Evolutionary conservation across 257 asterid genomes (phyloP).

Genomic region (Jaltomata sinuosa): DNA sequence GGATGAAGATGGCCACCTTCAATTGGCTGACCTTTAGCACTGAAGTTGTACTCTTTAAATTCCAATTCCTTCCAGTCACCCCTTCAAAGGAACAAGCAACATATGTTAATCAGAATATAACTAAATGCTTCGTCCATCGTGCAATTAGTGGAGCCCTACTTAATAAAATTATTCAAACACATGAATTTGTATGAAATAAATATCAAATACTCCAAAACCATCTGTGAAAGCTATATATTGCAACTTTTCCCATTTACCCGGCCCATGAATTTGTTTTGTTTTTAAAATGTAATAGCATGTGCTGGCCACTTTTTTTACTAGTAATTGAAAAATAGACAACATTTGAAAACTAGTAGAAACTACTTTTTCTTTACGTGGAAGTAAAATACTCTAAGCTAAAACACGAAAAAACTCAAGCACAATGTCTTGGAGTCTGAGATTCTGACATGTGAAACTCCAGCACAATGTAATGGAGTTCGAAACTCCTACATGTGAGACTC

Average conservation of each 20-base stretch:
- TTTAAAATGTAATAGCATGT: not conserved
- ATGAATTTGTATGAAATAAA: not conserved
- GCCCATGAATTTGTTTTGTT: not conserved
- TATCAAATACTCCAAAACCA: not conserved
- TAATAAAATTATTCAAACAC: not conserved
- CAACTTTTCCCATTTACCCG: not conserved
- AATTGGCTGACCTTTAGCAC: conserved; percentile 89
- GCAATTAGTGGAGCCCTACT: not conserved
- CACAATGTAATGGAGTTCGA: not conserved
- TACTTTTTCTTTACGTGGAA: not conserved
- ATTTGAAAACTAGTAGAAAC: not conserved
- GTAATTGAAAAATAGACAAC: not conserved
- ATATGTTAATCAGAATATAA: not conserved
- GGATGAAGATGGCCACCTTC: conserved; percentile 98
- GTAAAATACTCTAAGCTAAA: not conserved
- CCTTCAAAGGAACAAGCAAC: conserved; percentile 31
- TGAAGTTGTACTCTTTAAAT: conserved; percentile 91
- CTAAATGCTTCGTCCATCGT: not conserved
- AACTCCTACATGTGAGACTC: not conserved
- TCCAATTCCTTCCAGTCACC: conserved; percentile 93
- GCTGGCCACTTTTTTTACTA: not conserved
- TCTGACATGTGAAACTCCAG: not conserved
- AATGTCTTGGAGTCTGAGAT: not conserved
- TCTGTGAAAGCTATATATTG: not conserved
- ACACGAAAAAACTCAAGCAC: not conserved